Percentiles rank a stretch among this genome's conserved stretches.
These are phyloP conservation scores for Suhomyces sp. DNA, from an alignment of 805 yeast genomes.

Conservation along the genomic window DNA sequence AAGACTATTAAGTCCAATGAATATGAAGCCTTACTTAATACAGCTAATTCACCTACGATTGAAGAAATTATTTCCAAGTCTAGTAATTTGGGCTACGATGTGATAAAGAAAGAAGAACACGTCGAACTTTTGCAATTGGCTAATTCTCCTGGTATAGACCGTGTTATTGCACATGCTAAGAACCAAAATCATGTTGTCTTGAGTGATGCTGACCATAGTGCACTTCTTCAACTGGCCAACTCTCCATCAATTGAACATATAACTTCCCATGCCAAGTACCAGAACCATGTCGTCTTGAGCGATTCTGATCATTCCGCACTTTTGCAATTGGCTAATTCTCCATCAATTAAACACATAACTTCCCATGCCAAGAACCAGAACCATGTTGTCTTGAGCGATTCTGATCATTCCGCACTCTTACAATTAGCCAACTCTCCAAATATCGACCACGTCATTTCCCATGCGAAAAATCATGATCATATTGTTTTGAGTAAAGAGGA, in stretches of 20 bases:
- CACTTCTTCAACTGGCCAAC: slow-evolving; percentile 12
- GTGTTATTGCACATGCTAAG: slow-evolving; percentile 14
- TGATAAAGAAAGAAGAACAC: slow-evolving; percentile 14
- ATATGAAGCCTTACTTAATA: slow-evolving; percentile 11
- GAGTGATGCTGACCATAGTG: slow-evolving; percentile 13
- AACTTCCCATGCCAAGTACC: slow-evolving; percentile 5
- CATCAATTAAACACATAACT: slow-evolving; percentile 14
- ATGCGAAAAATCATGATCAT: slow-evolving; percentile 3
- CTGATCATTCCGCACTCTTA: slow-evolving; percentile 18
- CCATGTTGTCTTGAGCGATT: slow-evolving; percentile 15
- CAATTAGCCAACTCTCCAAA: slow-evolving; percentile 15
- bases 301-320: slow-evolving; percentile 5
- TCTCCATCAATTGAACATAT: slow-evolving; percentile 10
- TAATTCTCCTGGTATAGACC: slow-evolving; percentile 16
- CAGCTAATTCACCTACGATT: slow-evolving; percentile 19
- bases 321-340: slow-evolving; percentile 11
- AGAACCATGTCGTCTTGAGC: slow-evolving; percentile 6
- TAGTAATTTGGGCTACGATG: slow-evolving; percentile 5
- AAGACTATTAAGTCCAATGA: slow-evolving; percentile 14
- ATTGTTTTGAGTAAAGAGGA: slow-evolving; percentile 1
- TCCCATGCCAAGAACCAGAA: slow-evolving; percentile 6
- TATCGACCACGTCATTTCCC: slow-evolving; percentile 5
- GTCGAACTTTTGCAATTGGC: slow-evolving; percentile 8
- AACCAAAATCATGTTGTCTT: slow-evolving; percentile 16
- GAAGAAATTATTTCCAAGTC: slow-evolving; percentile 18